Evolutionary conservation across 495 filamentous ascomycete genomes (phyloP).

Genomic region (Lepraria neglecta): DNA sequence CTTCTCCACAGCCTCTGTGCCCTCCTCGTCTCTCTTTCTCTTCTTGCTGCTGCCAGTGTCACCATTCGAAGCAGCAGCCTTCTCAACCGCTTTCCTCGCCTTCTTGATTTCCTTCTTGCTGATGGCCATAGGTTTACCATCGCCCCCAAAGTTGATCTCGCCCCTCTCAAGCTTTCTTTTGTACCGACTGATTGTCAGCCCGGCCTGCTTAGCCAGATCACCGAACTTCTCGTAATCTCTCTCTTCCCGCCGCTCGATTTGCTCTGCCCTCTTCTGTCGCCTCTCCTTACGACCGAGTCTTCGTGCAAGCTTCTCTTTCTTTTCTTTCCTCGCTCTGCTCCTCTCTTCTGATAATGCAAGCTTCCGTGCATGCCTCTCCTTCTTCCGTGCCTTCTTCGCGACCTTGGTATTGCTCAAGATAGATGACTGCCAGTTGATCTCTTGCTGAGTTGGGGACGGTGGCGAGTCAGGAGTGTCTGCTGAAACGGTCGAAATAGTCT

Average conservation of each 20-base stretch:
- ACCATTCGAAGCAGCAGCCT: conserved; percentile 37
- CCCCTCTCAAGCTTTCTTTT: conserved; percentile 65
- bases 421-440: conserved; percentile 32
- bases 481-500: conserved; percentile 31
- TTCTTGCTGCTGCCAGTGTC: conserved; percentile 41
- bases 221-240: conserved; percentile 49
- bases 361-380: conserved; percentile 31
- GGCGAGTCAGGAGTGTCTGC: conserved; percentile 30
- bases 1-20: conserved; percentile 38
- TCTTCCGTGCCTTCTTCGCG: conserved; percentile 32
- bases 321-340: conserved; percentile 41
- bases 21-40: conserved; percentile 48
- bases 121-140: conserved; percentile 54
- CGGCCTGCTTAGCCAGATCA: conserved; percentile 53
- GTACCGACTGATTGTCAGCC: conserved; percentile 62
- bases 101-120: conserved; percentile 76
- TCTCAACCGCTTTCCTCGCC: conserved; percentile 59
- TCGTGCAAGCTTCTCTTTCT: conserved; percentile 37
- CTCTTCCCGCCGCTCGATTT: conserved; percentile 39
- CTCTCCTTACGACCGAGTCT: conserved; percentile 36
- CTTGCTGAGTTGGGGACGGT: conserved; percentile 28
- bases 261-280: conserved; percentile 41
- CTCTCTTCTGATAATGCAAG: conserved; percentile 38
- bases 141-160: conserved; percentile 53
- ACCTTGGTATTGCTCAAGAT: conserved; percentile 32